phyloP scores from a whole-genome alignment of 2,329 filamentous ascomycete genomes.

The Fusarium brachygibbosum region DNA sequence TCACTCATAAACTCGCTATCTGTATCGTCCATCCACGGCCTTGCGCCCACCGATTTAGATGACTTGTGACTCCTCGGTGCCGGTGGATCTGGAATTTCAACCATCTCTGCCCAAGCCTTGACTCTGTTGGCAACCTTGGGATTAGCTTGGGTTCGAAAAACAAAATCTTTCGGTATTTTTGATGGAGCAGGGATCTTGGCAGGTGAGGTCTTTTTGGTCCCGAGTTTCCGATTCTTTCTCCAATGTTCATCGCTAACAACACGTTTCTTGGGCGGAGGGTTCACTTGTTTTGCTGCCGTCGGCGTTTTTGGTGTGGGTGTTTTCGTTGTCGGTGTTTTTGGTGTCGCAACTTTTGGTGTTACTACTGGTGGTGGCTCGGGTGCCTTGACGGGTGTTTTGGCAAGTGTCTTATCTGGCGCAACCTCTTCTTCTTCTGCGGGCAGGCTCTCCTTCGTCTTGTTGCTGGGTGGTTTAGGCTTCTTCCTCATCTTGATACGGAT shows the following conservation, averaged over 20 bases:
- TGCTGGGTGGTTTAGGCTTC: constrained; percentile 57
- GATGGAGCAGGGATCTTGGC: constrained; percentile 48
- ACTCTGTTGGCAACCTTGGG: constrained; percentile 71
- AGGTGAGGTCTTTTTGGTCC: constrained; percentile 59
- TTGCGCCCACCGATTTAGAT: constrained; percentile 54
- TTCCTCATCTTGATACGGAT: constrained; percentile 68
- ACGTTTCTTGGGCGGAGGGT: constrained; percentile 84
- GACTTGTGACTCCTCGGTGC: constrained; percentile 55
- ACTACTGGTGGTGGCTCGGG: constrained; percentile 51
- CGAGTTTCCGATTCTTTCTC: constrained; percentile 72
- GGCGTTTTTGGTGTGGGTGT: constrained; percentile 56
- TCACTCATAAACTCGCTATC: constrained; percentile 50
- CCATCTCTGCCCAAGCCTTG: constrained; percentile 70
- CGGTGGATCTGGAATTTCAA: constrained; percentile 63
- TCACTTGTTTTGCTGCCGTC: constrained; percentile 39
- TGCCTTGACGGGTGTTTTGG: constrained; percentile 8
- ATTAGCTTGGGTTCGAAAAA: constrained; percentile 66
- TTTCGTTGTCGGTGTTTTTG: constrained; percentile 3
- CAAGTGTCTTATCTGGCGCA: constrained; percentile 35
- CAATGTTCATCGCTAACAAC: constrained; percentile 95
- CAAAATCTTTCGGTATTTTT: constrained; percentile 70
- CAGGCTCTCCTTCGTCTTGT: constrained; percentile 47
- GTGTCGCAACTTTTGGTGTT: background rate
- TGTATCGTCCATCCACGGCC: constrained; percentile 45
- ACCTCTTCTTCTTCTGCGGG: constrained; percentile 42